Base-by-base conservation (phyloP, 2,329 filamentous ascomycete species). In the Apiospora arundinis region DNA sequence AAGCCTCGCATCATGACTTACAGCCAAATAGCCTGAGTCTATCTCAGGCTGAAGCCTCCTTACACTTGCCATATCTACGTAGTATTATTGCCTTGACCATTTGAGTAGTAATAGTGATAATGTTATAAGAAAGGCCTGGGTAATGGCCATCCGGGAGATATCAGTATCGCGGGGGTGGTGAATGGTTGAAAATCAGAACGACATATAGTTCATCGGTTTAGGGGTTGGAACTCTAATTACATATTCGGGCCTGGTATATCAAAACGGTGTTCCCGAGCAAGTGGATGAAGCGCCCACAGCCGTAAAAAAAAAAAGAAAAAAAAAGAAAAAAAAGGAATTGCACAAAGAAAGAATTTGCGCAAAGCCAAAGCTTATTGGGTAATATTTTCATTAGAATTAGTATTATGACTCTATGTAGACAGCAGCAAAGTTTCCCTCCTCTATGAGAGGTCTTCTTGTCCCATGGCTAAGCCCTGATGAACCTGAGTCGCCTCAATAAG, bases 161-260 rank as follows among this genome's bases (percentile, higher is more conserved):
- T 42, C 40, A 32, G 32, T 32, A 32, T 6, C 32, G 6, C 3
- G 6, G 32, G 32, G 25, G 16, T 32, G 25, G 23, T 18, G 2
- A 21, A 32, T 12, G 7, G 18, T 21, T 9, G 4, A 9, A 32
- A 23, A 49, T 4, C 1, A 28, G 5, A 2, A 12, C 21, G 40
- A 11, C 9, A 42, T 60, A 21, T 21, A 21, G 18, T 37, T 60
- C 21, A n/a, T 4, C 8, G 9, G 28, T 60, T 37, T 21, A 60
- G 16, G 14, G 18, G 18, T 21, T n/a, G 7, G 8, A 37, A 60
- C 52, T 37, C 18, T 60, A 60, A 37, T n/a, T 8, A 21, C 2
- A n/a, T 60, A 16, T 60, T 60, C 52, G 52, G 52, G 52, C 18
- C 52, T n/a, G 18, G 52, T 60, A 60, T 60, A 60, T 2, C 28